A percentile compares a stretch with the other conserved stretches of the same genome.
phyloP scores from a whole-genome alignment of 1,139 yeast species.

The Eremothecium sinecaudum region DNA sequence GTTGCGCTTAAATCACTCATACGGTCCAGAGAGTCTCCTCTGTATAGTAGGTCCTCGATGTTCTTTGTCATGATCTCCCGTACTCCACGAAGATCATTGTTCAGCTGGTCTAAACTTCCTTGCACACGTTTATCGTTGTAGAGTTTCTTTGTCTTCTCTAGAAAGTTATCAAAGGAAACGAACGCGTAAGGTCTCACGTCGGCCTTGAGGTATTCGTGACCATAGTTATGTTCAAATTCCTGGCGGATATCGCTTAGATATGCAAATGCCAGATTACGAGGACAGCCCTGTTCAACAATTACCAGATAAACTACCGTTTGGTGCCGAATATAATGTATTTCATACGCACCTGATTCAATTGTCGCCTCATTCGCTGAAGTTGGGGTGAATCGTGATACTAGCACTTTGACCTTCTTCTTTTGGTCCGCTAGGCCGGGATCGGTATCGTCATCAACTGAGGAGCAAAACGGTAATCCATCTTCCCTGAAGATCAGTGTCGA shows the following conservation, averaged over 20 bases:
- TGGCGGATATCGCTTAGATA: slow-evolving; percentile 71
- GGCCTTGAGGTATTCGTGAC: slow-evolving; percentile 54
- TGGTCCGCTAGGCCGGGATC: slow-evolving; percentile 54
- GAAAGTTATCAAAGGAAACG: slow-evolving; percentile 72
- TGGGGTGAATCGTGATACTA: slow-evolving; percentile 68
- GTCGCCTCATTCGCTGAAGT: slow-evolving; percentile 81
- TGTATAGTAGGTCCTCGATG: slow-evolving; percentile 83
- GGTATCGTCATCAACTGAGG: slow-evolving; percentile 81
- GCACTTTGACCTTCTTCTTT: slow-evolving; percentile 74
- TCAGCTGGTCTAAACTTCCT: slow-evolving; percentile 73
- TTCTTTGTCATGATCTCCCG: slow-evolving; percentile 93
- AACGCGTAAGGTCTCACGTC: slow-evolving; percentile 81
- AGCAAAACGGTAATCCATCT: slow-evolving; percentile 80
- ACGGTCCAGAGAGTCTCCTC: slow-evolving; percentile 89
- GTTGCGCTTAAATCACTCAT: slow-evolving; percentile 84
- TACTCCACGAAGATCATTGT: slow-evolving; percentile 84
- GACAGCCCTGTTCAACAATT: slow-evolving; percentile 69
- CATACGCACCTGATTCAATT: slow-evolving; percentile 65
- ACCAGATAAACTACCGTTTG: slow-evolving; percentile 65
- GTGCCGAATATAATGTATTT: slow-evolving; percentile 63
- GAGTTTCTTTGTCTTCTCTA: slow-evolving; percentile 77
- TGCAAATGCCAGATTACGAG: slow-evolving; percentile 81
- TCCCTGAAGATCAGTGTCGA: slow-evolving; percentile 64
- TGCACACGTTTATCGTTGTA: slow-evolving; percentile 91
- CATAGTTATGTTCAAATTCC: slow-evolving; percentile 77